A percentile compares a stretch with the other conserved stretches of the same genome.
These are phyloP conservation scores for Eucalyptus caleyi DNA, from an alignment of 345 rosid genomes.

Conservation along the genomic window DNA sequence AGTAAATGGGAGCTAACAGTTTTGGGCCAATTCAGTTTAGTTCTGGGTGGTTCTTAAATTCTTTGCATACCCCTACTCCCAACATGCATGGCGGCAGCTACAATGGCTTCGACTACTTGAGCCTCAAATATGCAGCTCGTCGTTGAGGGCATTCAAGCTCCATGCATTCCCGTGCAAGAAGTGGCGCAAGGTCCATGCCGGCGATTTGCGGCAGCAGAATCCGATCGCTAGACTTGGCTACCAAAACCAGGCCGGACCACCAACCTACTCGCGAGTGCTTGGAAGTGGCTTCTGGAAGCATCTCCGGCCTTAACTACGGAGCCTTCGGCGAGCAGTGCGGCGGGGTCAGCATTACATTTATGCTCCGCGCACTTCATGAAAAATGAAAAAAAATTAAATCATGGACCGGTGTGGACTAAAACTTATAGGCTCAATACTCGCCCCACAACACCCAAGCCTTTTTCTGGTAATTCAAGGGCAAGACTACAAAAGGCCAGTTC, in stretches of 20 bases:
- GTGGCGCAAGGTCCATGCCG: not conserved
- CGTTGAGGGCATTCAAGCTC: not conserved
- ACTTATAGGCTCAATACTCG: not conserved
- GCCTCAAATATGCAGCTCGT: not conserved
- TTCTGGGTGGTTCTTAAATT: too few relatives aligned
- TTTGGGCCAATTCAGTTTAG: too few relatives aligned
- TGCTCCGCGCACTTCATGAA: not conserved
- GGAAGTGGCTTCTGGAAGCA: not conserved
- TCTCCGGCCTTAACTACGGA: not conserved
- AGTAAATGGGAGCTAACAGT: too few relatives aligned
- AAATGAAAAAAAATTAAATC: fast-evolving
- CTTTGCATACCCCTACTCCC: not conserved
- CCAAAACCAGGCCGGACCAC: not conserved
- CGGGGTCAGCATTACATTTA: not conserved
- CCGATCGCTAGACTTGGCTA: not conserved
- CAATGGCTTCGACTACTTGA: too few relatives aligned
- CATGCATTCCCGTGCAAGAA: not conserved
- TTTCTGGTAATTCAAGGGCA: not conserved
- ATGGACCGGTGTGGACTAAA: not conserved
- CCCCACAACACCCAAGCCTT: not conserved
- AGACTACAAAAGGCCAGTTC: not conserved
- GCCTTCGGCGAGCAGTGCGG: not conserved
- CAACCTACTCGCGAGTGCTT: not conserved
- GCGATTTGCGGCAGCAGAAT: not conserved
- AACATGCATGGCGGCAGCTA: not conserved